These are phyloP conservation scores for Fusarium falciforme DNA, from an alignment of 2,329 filamentous ascomycete genomes.

Conservation along the genomic window DNA sequence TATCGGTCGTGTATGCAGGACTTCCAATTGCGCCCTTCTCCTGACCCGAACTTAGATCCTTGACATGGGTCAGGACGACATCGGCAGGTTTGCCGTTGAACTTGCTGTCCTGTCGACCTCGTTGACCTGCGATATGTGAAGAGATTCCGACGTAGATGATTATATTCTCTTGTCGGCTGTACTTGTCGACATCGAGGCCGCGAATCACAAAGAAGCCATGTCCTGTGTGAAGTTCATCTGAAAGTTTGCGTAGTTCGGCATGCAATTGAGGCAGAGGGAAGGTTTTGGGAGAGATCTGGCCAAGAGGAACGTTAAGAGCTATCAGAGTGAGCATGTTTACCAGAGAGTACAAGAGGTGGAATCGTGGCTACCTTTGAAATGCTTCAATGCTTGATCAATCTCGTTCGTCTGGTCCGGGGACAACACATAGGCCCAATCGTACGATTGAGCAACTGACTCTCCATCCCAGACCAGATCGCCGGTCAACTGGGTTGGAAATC, in stretches of 20 bases:
- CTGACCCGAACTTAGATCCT: conserved; percentile 62
- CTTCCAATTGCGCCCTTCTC: conserved; percentile 58
- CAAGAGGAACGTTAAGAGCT: conserved; percentile 21
- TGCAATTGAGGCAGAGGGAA: conserved; percentile 68
- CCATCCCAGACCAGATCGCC: conserved; percentile 34
- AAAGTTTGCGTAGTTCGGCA: conserved; percentile 60
- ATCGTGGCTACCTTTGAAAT: conserved; percentile 8
- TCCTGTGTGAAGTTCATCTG: conserved; percentile 65
- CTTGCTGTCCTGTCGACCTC: conserved; percentile 64
- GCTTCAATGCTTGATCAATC: conserved; percentile 10
- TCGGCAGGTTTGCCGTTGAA: conserved; percentile 60
- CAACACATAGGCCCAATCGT: conserved; percentile 21
- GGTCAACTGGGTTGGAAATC: conserved; percentile 6
- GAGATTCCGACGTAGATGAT: conserved; percentile 71
- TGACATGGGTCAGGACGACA: conserved; percentile 62
- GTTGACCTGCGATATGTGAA: conserved; percentile 65
- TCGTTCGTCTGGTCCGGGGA: conserved; percentile 11
- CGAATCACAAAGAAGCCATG: conserved; percentile 72
- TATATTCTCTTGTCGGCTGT: conserved; percentile 67
- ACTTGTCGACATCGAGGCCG: conserved; percentile 64
- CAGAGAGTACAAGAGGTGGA: accelerated
- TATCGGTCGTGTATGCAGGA: conserved; percentile 69
- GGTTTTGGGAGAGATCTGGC: conserved; percentile 57
- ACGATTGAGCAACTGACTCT: conserved; percentile 4
- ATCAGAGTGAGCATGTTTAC: neutral